Conservation (phyloP, 176 grass and related monocot species). For the Tillandsia fasciculata region DNA sequence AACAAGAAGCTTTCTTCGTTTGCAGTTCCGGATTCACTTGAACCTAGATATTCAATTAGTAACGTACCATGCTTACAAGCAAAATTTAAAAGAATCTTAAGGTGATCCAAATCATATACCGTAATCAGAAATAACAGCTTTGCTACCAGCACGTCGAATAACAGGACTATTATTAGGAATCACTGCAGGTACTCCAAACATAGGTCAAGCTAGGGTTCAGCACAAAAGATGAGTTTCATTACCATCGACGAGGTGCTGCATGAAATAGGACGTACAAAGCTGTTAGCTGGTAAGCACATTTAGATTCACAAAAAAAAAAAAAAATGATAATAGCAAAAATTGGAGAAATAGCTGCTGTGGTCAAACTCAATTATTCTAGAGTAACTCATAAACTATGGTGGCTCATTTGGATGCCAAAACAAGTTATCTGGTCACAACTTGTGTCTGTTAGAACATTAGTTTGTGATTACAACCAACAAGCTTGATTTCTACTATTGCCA, state of each 20-base stretch:
- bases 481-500: too few relatives aligned
- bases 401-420: too few relatives aligned
- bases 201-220: conserved; percentile 7
- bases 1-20: conserved; percentile 9
- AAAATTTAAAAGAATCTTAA: background rate
- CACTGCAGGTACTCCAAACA: conserved; percentile 21
- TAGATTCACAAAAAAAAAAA: background rate
- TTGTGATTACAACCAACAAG: too few relatives aligned
- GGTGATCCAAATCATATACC: conserved; percentile 5
- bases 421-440: too few relatives aligned
- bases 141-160: conserved; percentile 28
- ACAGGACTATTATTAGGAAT: conserved; percentile 24
- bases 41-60: conserved; percentile 12
- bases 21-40: conserved; percentile 8
- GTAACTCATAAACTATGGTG: too few relatives aligned
- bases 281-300: background rate
- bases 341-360: too few relatives aligned
- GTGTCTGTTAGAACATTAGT: too few relatives aligned
- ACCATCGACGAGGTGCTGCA: background rate
- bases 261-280: background rate
- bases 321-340: too few relatives aligned
- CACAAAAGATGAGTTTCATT: background rate
- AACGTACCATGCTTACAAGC: background rate
- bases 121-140: conserved; percentile 7
- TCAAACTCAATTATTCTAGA: too few relatives aligned